Base-by-base conservation (phyloP, 257 asterid genomes). In the Primulina eburnea region DNA sequence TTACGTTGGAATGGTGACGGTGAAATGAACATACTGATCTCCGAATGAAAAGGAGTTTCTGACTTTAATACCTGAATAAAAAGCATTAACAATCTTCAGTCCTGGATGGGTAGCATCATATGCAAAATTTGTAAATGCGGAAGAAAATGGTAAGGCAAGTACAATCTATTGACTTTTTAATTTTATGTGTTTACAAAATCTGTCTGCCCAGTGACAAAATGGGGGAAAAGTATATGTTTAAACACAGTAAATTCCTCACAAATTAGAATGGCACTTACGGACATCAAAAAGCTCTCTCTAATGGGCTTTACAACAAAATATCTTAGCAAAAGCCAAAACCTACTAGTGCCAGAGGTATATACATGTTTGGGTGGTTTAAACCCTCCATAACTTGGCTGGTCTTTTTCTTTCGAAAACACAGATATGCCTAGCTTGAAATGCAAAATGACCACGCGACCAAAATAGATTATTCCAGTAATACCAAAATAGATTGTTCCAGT, bases 1-100 rank as follows among this genome's bases (percentile, higher is more conserved):
- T 76, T 88, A 90, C 98, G 85, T 64, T 29, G 98, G 98, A 63
- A 90, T 90, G 85, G 83, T 83, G 87, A 92, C 84, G 24, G 77
- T 92, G 86, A 90, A 90, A 87, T 92, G 97, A 67, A 92, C 96
- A 69, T 79, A 92, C 73, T 92, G 87, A 72, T 92, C 96, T 66
- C 98, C 98, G 4, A 88, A 88, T 56, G 96, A 73, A 40, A 50
- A 84, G 0, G 97, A 82, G 66, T 79, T 82, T 76, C 90, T 83
- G 65, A 82, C 82, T 80, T 82, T 90, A 59, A 92, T 87, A 60
- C 98, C 96, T 92, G 88, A 74, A 80, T 17, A 65, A 60, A 63
- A 32, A 81, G 65, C 62, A 47, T 21, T 29, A 16, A 63, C 18
- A 11, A 38, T 26, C n/a, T 72, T 38, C 53, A 28, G 59, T 68